Percentiles rank a stretch among this genome's conserved stretches.
Conservation (phyloP, 2,329 filamentous ascomycete species). For the Colletotrichum zoysiae region DNA sequence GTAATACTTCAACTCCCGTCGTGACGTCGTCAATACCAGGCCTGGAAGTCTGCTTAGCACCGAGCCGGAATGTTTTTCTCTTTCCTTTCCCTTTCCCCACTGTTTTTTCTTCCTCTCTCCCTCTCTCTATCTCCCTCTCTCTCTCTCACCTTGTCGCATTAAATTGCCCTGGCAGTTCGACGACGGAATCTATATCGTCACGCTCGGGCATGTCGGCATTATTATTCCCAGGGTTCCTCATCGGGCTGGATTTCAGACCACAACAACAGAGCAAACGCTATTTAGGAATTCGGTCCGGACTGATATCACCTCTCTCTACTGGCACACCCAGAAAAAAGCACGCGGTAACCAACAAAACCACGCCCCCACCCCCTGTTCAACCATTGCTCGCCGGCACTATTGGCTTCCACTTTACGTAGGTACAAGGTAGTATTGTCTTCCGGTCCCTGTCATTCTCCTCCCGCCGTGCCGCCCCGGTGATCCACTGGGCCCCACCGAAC, state of each 20-base stretch:
- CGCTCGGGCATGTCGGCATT: constrained; percentile 13
- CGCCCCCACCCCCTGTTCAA: neutral
- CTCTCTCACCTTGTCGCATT: neutral
- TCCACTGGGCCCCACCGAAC: constrained; percentile 8
- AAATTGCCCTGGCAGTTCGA: neutral
- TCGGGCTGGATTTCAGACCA: neutral
- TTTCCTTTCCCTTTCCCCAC: too few relatives aligned
- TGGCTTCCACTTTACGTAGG: neutral
- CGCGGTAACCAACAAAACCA: constrained; percentile 3
- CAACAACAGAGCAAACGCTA: neutral
- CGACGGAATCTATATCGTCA: neutral
- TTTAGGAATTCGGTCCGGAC: constrained; percentile 1
- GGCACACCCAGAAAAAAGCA: constrained; percentile 16
- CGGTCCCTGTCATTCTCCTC: constrained; percentile 9
- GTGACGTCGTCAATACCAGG: neutral
- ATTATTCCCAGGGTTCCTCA: neutral
- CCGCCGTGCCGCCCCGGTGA: constrained; percentile 6
- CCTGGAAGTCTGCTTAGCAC: neutral
- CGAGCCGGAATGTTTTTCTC: neutral
- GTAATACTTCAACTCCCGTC: neutral
- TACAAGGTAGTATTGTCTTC: neutral
- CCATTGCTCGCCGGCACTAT: neutral
- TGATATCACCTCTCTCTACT: neutral
- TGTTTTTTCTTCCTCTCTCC: too few relatives aligned
- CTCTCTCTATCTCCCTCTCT: too few relatives aligned